Evolutionary conservation across 768 basidiomycete genomes (phyloP), one percentile per base, ranked within the genome.

Genomic region (Tricholoma hemisulphureum): DNA sequence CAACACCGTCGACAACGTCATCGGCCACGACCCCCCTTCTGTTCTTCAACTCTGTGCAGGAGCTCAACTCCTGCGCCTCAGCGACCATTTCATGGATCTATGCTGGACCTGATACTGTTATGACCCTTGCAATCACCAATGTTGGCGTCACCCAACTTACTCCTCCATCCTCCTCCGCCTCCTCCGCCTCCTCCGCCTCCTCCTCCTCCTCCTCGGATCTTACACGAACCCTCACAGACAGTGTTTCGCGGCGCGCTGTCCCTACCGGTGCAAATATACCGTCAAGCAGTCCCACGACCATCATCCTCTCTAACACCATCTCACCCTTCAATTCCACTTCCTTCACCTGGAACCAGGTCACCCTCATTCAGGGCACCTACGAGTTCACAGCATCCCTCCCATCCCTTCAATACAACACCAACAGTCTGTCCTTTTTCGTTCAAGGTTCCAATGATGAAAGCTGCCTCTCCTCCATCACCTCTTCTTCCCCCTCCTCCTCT

Each of bases 281-380:
- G 34, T 56, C 23, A 48, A 10, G 7, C 18, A 41, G 9, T 20
- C 56, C 28, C 11, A 50, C n/a, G 31, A 56, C 46, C 53, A 45
- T 21, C 18, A 49, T 46, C 46, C 48, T 39, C 21, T 46, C 51
- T 62, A 41, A 61, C 67, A 26, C 37, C 24, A 51, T 75, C 13
- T 57, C 65, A 2, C 46, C 66, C 2, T 49, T 50, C 13, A 51
- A 84, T 26, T 71, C 58, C 13, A 56, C 58, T 0, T 63, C 64
- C 16, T 83, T 70, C 67, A 68, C 63, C 3, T 85, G 86, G 85
- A 4, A 65, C 1, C 45, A 69, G 2, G 82, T 87, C 49, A 73
- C 74, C 57, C 67, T 84, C 21, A 66, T 79, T 0, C 68, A 74
- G 53, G 85, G 85, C 3, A 78, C 74, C 75, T 87, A 87, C 62